Base-by-base conservation (phyloP, 768 basidiomycete genomes). In the Suillus placidus region DNA sequence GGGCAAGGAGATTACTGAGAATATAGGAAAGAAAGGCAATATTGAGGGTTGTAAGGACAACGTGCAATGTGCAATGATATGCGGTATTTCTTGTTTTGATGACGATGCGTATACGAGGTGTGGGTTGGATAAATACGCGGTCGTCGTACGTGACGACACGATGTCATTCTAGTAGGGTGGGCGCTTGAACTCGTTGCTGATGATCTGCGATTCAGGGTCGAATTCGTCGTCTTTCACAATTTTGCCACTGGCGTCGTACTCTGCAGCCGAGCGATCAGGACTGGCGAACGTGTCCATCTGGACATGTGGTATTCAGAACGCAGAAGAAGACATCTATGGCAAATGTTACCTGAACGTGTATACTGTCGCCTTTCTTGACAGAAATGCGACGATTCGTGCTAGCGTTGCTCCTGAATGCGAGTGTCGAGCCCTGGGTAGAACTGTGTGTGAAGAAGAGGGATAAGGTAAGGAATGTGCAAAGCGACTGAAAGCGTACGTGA, bases 251-350 rank as follows among this genome's bases (percentile, higher is more conserved):
- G 82, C 85, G 68, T 89, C 88, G 69, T 88, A 90, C 61, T 83
- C 83, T 38, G 79, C 63, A 58, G 80, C 83, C 1, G 80, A 77
- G 60, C 78, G 82, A 49, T 81, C 82, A 16, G 79, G 82, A 65
- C 79, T 80, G 68, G 85, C 82, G 64, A 89, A 88, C 16, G 87
- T 87, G 65, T 88, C 83, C 89, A 91, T 91, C 88, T 91, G 67
- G n/a, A 6, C 26, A 67, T 26, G 7, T 30, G 23, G 42, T 54
- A 61, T n/a, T 74, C 54, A 61, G 62, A 63, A 63, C 9, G 10
- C 10, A 18, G 18, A 40, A 10, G 57, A 20, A 26, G 8, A 54
- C 37, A 3, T 61, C 4, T 37, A 35, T 32, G 9, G 55, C 40
- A 57, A 67, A 47, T 64, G 71, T 62, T 61, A 87, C 88, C 79